phyloP scores from a whole-genome alignment of 768 basidiomycete genomes.

The Mycena galericulata region DNA sequence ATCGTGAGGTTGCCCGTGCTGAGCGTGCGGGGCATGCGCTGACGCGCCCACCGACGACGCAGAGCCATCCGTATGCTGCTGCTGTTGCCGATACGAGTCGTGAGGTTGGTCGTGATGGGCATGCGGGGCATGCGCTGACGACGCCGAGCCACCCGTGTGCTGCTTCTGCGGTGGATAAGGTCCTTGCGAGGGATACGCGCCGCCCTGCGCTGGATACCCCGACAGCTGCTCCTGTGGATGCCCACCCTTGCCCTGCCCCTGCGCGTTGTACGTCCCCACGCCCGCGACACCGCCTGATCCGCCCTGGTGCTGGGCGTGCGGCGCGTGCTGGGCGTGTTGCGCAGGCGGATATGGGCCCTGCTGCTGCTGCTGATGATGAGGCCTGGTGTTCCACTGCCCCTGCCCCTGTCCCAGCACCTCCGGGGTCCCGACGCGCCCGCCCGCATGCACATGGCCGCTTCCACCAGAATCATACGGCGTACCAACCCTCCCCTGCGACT shows the following conservation, averaged over 20 bases:
- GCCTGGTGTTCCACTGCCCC: not conserved
- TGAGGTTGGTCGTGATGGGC: too few relatives aligned
- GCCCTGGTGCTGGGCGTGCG: too few relatives aligned
- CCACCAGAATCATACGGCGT: not conserved
- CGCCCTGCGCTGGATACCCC: not conserved
- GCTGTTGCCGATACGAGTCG: conserved; percentile 5
- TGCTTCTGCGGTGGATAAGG: conserved; percentile 6
- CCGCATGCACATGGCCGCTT: not conserved
- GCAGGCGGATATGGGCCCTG: too few relatives aligned
- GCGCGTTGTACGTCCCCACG: too few relatives aligned
- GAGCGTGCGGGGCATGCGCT: conserved; percentile 8
- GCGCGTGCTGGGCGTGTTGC: too few relatives aligned
- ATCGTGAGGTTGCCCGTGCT: conserved; percentile 33
- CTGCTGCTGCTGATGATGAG: conserved; percentile 31
- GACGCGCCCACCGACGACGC: conserved; percentile 4
- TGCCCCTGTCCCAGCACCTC: conserved; percentile 14
- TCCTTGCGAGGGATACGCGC: not conserved
- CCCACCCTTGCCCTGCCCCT: too few relatives aligned
- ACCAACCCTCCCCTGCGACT: conserved; percentile 18
- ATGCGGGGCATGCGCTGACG: not conserved
- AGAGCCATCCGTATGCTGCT: conserved; percentile 26
- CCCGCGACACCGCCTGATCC: too few relatives aligned
- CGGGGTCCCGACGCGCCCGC: conserved; percentile 13
- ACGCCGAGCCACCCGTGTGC: not conserved
- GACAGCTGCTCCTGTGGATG: too few relatives aligned